phyloP scores from a whole-genome alignment of 177 flowering plant genomes.

The Tripterygium wilfordii region DNA sequence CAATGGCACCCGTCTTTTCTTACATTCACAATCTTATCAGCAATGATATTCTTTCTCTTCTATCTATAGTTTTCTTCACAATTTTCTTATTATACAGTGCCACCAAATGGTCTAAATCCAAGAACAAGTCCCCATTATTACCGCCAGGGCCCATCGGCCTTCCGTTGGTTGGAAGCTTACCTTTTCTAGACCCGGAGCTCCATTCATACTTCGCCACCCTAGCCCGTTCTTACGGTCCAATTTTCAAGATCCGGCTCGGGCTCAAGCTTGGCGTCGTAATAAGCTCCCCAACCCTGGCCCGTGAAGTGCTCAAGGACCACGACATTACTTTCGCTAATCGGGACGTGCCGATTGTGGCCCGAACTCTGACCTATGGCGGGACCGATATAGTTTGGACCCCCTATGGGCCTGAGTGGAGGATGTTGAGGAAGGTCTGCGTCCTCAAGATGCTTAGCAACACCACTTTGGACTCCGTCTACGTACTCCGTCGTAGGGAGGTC shows the following conservation, averaged over 20 bases:
- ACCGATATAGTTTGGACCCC: constrained; percentile 14
- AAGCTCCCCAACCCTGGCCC: constrained; percentile 8
- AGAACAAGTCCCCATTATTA: neutral
- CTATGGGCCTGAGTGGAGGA: constrained; percentile 17
- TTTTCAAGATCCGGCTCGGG: constrained; percentile 15
- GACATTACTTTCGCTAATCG: constrained; percentile 19
- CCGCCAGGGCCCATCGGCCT: constrained; percentile 23
- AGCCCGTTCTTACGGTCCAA: constrained; percentile 13
- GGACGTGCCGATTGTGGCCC: constrained; percentile 11
- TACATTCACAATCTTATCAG: too few relatives aligned
- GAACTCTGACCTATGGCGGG: constrained; percentile 10
- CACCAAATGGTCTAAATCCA: too few relatives aligned
- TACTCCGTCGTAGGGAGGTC: constrained; percentile 24
- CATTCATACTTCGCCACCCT: constrained; percentile 8
- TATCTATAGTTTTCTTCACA: neutral
- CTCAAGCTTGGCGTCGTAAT: constrained; percentile 10
- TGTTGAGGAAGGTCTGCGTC: constrained; percentile 11
- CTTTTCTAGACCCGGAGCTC: constrained; percentile 4
- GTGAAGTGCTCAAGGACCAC: constrained; percentile 12
- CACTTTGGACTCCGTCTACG: constrained; percentile 30
- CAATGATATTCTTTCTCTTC: neutral
- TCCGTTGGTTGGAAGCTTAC: constrained; percentile 18
- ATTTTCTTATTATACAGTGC: constrained; percentile 9
- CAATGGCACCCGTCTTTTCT: too few relatives aligned
- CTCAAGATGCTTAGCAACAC: constrained; percentile 19